These are phyloP conservation scores for Priceomyces melissophilus DNA, from an alignment of 805 yeast genomes.

Conservation along the genomic window DNA sequence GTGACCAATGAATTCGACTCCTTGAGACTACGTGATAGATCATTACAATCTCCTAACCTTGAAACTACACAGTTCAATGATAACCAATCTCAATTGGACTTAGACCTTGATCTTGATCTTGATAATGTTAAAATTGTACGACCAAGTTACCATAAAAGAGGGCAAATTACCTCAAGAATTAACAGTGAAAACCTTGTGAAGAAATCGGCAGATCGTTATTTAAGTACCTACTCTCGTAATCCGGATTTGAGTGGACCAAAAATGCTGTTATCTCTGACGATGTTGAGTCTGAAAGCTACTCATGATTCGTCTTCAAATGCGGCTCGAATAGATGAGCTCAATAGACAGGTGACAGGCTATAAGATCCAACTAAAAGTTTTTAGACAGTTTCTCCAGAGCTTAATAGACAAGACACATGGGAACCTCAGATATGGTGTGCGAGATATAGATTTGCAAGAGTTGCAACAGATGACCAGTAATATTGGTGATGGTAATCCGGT, in stretches of 20 bases:
- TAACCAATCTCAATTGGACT: conserved; percentile 20
- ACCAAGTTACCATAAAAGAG: conserved; percentile 1
- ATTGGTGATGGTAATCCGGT: not conserved
- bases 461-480: conserved; percentile 1
- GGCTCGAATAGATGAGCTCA: conserved; percentile 25
- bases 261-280: not conserved
- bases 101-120: conserved; percentile 18
- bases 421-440: not conserved
- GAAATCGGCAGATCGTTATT: not conserved
- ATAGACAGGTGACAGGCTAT: conserved; percentile 34
- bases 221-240: not conserved
- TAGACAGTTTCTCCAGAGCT: conserved; percentile 36
- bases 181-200: not conserved
- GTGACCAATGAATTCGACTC: not conserved
- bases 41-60: conserved; percentile 6
- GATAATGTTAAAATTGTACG: conserved; percentile 5
- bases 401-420: conserved; percentile 20
- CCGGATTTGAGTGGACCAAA: conserved; percentile 1
- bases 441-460: conserved; percentile 6
- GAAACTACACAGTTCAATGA: conserved; percentile 16
- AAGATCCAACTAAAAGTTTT: conserved; percentile 37
- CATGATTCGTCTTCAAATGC: conserved; percentile 16
- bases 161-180: not conserved
- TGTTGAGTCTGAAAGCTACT: not conserved
- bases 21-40: conserved; percentile 1